These are phyloP conservation scores for Truncatella angustata DNA, from an alignment of 2,329 filamentous ascomycete species.

Conservation along the genomic window DNA sequence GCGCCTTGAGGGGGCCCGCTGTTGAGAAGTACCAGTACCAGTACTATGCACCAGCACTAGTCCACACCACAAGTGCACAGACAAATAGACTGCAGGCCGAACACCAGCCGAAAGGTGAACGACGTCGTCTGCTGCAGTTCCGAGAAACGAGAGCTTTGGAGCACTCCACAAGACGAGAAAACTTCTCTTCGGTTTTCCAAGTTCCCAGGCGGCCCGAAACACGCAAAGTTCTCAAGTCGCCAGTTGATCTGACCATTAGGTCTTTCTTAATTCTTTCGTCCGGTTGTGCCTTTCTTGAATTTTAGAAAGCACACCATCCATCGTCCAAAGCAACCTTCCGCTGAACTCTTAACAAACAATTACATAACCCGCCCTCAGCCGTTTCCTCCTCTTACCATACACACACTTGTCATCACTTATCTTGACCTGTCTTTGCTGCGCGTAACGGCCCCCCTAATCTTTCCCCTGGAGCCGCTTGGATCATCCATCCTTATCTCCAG, in stretches of 20 bases:
- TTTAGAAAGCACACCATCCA: constrained; percentile 5
- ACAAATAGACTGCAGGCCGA: constrained; percentile 6
- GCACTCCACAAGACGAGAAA: neutral
- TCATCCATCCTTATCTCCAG: constrained; percentile 31
- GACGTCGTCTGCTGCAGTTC: constrained; percentile 3
- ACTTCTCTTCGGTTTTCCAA: neutral
- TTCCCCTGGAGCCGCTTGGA: constrained; percentile 31
- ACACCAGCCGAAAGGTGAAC: neutral
- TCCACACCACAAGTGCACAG: constrained; percentile 4
- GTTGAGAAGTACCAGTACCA: constrained; percentile 3
- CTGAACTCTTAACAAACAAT: constrained; percentile 14
- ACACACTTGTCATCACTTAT: constrained; percentile 22
- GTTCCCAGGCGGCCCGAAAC: constrained; percentile 2
- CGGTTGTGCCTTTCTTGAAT: neutral
- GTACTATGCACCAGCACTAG: neutral
- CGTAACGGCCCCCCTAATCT: constrained; percentile 21
- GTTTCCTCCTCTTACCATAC: constrained; percentile 29
- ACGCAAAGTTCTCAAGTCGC: neutral
- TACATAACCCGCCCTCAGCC: constrained; percentile 13
- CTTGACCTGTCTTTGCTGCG: constrained; percentile 13
- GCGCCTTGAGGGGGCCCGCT: constrained; percentile 1
- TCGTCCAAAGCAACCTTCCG: constrained; percentile 3
- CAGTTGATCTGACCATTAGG: constrained; percentile 5
- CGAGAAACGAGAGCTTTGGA: constrained; percentile 1
- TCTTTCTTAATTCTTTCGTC: neutral